Evolutionary conservation across 306 rosid genomes (phyloP).

Genomic region (Gleditsia sinensis): DNA sequence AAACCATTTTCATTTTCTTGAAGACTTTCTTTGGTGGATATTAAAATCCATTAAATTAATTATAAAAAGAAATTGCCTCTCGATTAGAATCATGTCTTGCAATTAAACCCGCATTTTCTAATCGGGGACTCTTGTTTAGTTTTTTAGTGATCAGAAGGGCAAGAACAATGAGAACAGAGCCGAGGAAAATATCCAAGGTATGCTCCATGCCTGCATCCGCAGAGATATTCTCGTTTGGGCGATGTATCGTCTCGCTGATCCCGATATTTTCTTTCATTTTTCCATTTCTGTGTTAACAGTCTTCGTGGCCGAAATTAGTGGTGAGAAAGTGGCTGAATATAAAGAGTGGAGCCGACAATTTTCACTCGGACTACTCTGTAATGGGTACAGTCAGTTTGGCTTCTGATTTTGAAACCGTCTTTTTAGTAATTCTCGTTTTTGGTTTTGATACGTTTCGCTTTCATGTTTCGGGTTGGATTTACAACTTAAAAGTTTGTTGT

Average conservation of each 20-base stretch:
- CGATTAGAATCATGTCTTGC: constrained; percentile 37
- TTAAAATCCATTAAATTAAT: not conserved
- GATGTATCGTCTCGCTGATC: not conserved
- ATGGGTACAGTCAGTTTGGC: constrained; percentile 46
- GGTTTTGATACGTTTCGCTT: not conserved
- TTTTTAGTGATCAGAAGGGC: constrained; percentile 31
- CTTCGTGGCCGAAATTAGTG: constrained; percentile 67
- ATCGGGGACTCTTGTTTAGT: not conserved
- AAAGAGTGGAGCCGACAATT: constrained; percentile 50
- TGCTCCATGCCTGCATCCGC: not conserved
- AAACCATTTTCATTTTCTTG: constrained; percentile 4
- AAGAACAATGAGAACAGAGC: constrained; percentile 62
- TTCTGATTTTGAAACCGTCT: not conserved
- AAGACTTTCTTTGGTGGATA: constrained; percentile 17
- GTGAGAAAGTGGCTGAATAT: constrained; percentile 72
- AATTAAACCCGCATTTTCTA: constrained; percentile 21
- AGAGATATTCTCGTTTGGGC: not conserved
- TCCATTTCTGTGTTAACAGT: constrained; percentile 23
- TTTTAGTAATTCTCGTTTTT: not conserved
- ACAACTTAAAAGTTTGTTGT: not conserved
- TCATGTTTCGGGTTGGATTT: constrained; percentile 1
- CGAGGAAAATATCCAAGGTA: constrained; percentile 62
- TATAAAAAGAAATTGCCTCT: not conserved
- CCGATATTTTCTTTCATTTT: not conserved
- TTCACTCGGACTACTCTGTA: constrained; percentile 44